Evolutionary conservation across 768 basidiomycete species (phyloP).

Genomic region (Crucibulum laeve): DNA sequence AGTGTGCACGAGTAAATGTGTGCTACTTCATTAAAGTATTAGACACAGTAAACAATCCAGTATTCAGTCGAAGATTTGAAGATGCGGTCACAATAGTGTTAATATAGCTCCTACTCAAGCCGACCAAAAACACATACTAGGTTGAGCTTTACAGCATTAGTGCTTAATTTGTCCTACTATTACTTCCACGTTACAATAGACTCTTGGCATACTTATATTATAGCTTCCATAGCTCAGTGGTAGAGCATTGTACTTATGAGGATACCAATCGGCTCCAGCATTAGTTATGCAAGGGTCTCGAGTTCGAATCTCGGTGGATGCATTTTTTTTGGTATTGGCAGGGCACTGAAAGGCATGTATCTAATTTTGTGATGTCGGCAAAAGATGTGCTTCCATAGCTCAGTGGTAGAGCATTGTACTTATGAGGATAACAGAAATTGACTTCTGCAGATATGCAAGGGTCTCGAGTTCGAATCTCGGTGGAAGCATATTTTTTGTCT

Average conservation of each 20-base stretch:
- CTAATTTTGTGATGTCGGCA: no score
- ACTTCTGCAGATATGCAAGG: slow-evolving; percentile 48
- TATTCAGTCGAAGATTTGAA: no score
- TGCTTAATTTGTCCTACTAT: not conserved
- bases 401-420: slow-evolving; percentile 60
- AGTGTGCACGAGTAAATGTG: no score
- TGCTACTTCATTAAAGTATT: no score
- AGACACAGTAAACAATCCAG: no score
- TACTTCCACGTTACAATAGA: not conserved
- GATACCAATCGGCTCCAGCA: no score
- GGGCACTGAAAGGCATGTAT: not conserved
- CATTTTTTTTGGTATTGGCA: slow-evolving; percentile 23
- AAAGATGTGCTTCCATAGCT: slow-evolving; percentile 58
- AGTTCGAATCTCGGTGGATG: slow-evolving; percentile 54
- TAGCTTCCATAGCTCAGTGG: slow-evolving; percentile 53
- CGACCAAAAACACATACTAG: no score
- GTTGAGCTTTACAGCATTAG: not conserved
- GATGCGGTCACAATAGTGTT: no score
- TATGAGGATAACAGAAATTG: slow-evolving; percentile 52
- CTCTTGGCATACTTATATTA: not conserved
- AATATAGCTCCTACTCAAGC: no score
- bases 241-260: slow-evolving; percentile 61
- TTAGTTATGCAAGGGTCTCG: slow-evolving; percentile 50
- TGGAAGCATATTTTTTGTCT: slow-evolving; percentile 40
- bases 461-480: slow-evolving; percentile 55